These are phyloP conservation scores for Ustulina deusta DNA, from an alignment of 2,329 filamentous ascomycete genomes.

Conservation along the genomic window DNA sequence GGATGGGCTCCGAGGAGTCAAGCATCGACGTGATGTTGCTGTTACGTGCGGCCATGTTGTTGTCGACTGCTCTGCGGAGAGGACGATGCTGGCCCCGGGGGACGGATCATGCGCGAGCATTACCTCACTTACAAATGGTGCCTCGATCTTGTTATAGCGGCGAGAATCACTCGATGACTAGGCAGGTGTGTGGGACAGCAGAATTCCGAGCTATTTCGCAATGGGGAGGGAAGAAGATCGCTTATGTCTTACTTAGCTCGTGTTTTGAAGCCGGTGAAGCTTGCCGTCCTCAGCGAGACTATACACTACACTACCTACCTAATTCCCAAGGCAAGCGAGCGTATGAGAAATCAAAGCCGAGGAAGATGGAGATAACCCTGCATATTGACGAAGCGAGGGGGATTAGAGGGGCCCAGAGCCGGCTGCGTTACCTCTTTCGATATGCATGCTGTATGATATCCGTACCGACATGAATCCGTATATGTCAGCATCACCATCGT, in stretches of 20 bases:
- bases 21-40: conserved; percentile 49
- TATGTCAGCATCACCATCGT: conserved; percentile 23
- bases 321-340: conserved; percentile 18
- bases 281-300: conserved; percentile 10
- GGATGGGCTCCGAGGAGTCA: conserved; percentile 52
- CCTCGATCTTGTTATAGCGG: conserved; percentile 10
- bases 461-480: conserved; percentile 32
- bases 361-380: conserved; percentile 29
- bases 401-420: conserved; percentile 26
- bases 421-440: conserved; percentile 15
- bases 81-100: conserved; percentile 5
- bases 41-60: conserved; percentile 33
- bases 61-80: conserved; percentile 31
- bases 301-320: neutral
- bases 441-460: conserved; percentile 7
- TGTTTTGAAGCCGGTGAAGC: conserved; percentile 17
- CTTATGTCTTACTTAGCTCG: conserved; percentile 20
- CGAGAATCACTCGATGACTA: neutral
- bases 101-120: conserved; percentile 14
- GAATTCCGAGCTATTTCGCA: conserved; percentile 9
- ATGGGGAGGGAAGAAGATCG: conserved; percentile 4
- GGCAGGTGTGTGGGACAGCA: neutral
- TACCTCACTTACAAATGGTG: conserved; percentile 9
- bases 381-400: conserved; percentile 25
- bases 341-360: conserved; percentile 17